Percentiles rank a stretch among this genome's conserved stretches.
Conservation (phyloP, 352 stramenopile genomes). For the Globisporangium nunn region DNA sequence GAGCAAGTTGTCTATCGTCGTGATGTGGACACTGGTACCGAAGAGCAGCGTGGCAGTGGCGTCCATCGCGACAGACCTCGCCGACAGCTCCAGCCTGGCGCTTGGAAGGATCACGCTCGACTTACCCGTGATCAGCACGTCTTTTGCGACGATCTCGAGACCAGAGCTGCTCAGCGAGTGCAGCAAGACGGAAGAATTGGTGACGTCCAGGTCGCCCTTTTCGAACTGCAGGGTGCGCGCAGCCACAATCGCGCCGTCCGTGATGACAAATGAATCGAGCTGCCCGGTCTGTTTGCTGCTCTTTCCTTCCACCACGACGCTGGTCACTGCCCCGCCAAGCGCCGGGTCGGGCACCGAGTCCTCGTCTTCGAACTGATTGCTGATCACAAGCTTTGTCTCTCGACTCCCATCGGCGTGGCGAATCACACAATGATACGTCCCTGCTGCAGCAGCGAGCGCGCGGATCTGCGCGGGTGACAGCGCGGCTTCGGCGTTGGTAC, state of each 20-base stretch:
- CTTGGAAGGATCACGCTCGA: slow-evolving; percentile 37
- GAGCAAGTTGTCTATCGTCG: slow-evolving; percentile 35
- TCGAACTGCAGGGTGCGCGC: slow-evolving; percentile 23
- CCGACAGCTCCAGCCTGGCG: slow-evolving; percentile 25
- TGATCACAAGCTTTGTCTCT: slow-evolving; percentile 38
- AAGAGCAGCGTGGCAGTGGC: slow-evolving; percentile 35
- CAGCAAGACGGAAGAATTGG: slow-evolving; percentile 46
- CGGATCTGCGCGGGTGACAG: slow-evolving; percentile 32
- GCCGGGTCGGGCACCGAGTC: neutral
- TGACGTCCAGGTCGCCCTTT: slow-evolving; percentile 30
- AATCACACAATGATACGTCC: slow-evolving; percentile 61
- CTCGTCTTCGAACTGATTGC: slow-evolving; percentile 24
- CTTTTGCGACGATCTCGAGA: slow-evolving; percentile 20
- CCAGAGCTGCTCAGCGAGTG: slow-evolving; percentile 14
- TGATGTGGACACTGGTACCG: slow-evolving; percentile 30
- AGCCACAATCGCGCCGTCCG: slow-evolving; percentile 42
- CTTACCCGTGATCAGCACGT: slow-evolving; percentile 33
- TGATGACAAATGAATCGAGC: slow-evolving; percentile 33
- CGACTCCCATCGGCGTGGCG: slow-evolving; percentile 36
- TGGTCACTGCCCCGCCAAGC: slow-evolving; percentile 42
- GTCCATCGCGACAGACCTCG: slow-evolving; percentile 47
- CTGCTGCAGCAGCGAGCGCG: slow-evolving; percentile 40
- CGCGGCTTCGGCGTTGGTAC: slow-evolving; percentile 20
- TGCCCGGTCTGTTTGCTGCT: slow-evolving; percentile 2
- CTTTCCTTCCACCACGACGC: slow-evolving; percentile 18